Percentiles rank a stretch among this genome's conserved stretches.
Evolutionary conservation across 306 rosid genomes (phyloP).

Genomic region (Vigna reflexopilosa): DNA sequence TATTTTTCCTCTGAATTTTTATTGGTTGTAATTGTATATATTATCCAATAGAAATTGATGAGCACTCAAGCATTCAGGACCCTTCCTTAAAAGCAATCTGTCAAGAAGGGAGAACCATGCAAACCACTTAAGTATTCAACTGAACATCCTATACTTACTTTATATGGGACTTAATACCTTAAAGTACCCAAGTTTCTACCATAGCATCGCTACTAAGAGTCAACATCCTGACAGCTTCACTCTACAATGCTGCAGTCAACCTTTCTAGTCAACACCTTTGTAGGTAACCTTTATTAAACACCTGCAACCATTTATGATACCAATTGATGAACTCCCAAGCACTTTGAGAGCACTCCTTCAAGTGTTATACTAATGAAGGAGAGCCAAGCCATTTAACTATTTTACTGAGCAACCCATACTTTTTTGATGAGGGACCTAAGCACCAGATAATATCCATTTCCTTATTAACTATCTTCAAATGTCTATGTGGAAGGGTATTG

Average conservation of each 20-base stretch:
- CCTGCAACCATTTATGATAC: background rate
- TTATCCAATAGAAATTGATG: background rate
- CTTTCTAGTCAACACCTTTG: background rate
- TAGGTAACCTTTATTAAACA: background rate
- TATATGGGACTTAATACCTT: background rate
- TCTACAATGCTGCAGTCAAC: background rate
- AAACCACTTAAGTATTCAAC: background rate
- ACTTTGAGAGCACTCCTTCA: background rate
- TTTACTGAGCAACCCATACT: background rate
- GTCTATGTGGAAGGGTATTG: background rate
- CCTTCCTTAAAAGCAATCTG: background rate
- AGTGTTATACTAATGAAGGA: background rate
- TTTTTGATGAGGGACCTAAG: background rate
- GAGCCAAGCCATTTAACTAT: background rate
- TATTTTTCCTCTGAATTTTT: constrained; percentile 7
- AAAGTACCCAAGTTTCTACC: background rate
- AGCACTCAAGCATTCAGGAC: background rate
- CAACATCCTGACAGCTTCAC: background rate
- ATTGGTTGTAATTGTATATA: background rate
- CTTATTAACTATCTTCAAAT: background rate
- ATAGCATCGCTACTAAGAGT: background rate
- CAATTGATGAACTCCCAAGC: background rate
- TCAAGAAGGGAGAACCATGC: background rate
- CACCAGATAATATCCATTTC: background rate
- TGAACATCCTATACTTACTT: background rate